These are phyloP conservation scores for Tetrapisispora iriomotensis DNA, from an alignment of 805 yeast species.

Conservation along the genomic window DNA sequence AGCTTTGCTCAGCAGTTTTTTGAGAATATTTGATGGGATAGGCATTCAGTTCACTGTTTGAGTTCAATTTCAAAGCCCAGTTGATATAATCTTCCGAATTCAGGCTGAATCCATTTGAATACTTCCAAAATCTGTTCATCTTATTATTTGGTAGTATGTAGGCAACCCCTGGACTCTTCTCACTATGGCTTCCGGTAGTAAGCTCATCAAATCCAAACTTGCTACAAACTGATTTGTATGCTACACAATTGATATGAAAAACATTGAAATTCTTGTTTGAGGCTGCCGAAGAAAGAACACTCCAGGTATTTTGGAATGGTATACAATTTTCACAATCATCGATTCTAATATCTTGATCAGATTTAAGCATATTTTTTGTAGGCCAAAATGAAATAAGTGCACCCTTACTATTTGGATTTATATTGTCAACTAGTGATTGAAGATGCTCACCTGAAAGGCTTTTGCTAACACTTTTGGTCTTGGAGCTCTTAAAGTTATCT, in stretches of 20 bases:
- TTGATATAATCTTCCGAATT: slow-evolving; percentile 28
- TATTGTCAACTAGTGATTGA: slow-evolving; percentile 34
- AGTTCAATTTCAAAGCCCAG: slow-evolving; percentile 40
- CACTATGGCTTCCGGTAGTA: slow-evolving; percentile 11
- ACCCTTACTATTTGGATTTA: slow-evolving; percentile 40
- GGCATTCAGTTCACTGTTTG: slow-evolving; percentile 35
- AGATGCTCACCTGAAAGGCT: slow-evolving; percentile 35
- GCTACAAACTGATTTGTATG: slow-evolving; percentile 42
- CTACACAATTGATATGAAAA: slow-evolving; percentile 53
- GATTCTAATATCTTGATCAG: slow-evolving; percentile 31
- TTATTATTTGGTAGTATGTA: slow-evolving; percentile 43
- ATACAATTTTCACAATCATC: slow-evolving; percentile 41
- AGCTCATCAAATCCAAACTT: slow-evolving; percentile 38
- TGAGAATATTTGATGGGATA: slow-evolving; percentile 10
- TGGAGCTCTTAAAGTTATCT: slow-evolving; percentile 4
- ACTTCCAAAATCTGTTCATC: slow-evolving; percentile 11
- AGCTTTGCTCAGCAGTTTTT: slow-evolving; percentile 9
- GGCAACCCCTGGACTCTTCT: slow-evolving; percentile 34
- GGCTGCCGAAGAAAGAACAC: slow-evolving; percentile 32
- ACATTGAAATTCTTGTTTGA: slow-evolving; percentile 26
- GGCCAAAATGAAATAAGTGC: slow-evolving; percentile 64
- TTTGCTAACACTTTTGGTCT: slow-evolving; percentile 35
- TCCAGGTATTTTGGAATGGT: slow-evolving; percentile 50
- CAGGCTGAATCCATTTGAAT: slow-evolving; percentile 13
- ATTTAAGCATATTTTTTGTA: slow-evolving; percentile 32